Percentiles rank a stretch among this genome's conserved stretches.
These are phyloP conservation scores for Aspergillus ostianus DNA, from an alignment of 495 filamentous ascomycete species.

Conservation along the genomic window DNA sequence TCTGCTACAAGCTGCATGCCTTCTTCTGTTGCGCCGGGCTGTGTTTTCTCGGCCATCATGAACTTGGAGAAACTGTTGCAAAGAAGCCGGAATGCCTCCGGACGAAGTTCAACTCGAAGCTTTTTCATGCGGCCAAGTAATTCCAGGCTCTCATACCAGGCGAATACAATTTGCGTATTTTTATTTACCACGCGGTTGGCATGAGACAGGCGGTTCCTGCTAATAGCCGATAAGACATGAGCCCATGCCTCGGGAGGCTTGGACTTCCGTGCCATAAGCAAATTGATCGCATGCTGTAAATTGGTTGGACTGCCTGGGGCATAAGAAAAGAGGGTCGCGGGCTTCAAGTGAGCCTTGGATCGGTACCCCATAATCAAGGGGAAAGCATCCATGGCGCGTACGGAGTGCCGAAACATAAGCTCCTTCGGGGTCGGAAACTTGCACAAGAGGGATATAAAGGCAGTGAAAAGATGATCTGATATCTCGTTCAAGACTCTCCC, in stretches of 20 bases:
- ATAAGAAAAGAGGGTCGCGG: slow-evolving; percentile 24
- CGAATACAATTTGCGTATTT: slow-evolving; percentile 32
- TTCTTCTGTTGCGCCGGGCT: slow-evolving; percentile 26
- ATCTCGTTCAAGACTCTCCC: slow-evolving; percentile 29
- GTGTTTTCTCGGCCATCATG: slow-evolving; percentile 29
- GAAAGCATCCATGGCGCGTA: slow-evolving; percentile 32
- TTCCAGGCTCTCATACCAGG: slow-evolving; percentile 42
- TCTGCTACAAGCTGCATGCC: slow-evolving; percentile 21
- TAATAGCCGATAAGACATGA: slow-evolving; percentile 32
- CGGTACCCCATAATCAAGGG: slow-evolving; percentile 26
- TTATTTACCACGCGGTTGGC: slow-evolving; percentile 17
- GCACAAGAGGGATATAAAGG: slow-evolving; percentile 51
- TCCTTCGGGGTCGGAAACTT: slow-evolving; percentile 19
- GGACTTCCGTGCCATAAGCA: slow-evolving; percentile 34
- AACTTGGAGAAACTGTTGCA: slow-evolving; percentile 46
- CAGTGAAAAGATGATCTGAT: slow-evolving; percentile 41
- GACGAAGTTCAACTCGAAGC: slow-evolving; percentile 36
- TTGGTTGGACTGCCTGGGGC: slow-evolving; percentile 16
- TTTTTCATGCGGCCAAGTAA: slow-evolving; percentile 40
- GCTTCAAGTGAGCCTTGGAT: slow-evolving; percentile 5
- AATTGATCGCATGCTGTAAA: slow-evolving; percentile 43
- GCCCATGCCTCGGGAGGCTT: slow-evolving; percentile 41
- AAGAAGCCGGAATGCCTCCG: slow-evolving; percentile 44
- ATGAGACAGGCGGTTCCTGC: slow-evolving; percentile 20
- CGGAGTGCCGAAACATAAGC: slow-evolving; percentile 16